Conservation (phyloP, 345 rosid species). For the Rhodomyrtus tomentosa region DNA sequence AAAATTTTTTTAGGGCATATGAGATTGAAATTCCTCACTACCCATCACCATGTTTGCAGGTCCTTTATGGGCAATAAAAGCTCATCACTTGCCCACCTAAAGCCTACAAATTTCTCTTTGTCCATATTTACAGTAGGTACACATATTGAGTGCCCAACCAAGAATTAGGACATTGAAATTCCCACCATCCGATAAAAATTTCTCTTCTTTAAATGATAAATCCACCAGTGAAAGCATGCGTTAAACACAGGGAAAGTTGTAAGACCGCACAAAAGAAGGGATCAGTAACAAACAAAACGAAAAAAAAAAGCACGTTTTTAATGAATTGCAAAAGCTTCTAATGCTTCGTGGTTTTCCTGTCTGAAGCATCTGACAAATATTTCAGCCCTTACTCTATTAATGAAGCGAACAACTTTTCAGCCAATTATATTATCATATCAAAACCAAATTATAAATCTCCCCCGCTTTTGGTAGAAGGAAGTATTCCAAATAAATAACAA, state of each 20-base stretch:
- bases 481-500: not conserved
- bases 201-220: not conserved
- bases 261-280: not conserved
- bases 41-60: constrained; percentile 21
- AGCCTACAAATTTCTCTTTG: constrained; percentile 38
- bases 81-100: constrained; percentile 48
- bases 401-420: not conserved
- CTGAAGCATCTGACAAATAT: not conserved
- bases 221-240: not conserved
- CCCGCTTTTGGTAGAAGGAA: not conserved
- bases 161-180: constrained; percentile 55
- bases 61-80: constrained; percentile 38
- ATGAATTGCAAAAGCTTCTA: not conserved
- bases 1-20: not conserved
- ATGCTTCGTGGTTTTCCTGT: not conserved
- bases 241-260: not conserved
- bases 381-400: not conserved
- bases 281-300: not conserved
- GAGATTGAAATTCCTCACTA: not conserved
- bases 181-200: not conserved
- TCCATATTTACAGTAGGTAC: constrained; percentile 77
- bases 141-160: constrained; percentile 54
- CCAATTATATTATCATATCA: not conserved
- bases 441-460: not conserved
- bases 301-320: not conserved